Conservation (phyloP, 768 basidiomycete species). For the Podaxis sp. region DNA sequence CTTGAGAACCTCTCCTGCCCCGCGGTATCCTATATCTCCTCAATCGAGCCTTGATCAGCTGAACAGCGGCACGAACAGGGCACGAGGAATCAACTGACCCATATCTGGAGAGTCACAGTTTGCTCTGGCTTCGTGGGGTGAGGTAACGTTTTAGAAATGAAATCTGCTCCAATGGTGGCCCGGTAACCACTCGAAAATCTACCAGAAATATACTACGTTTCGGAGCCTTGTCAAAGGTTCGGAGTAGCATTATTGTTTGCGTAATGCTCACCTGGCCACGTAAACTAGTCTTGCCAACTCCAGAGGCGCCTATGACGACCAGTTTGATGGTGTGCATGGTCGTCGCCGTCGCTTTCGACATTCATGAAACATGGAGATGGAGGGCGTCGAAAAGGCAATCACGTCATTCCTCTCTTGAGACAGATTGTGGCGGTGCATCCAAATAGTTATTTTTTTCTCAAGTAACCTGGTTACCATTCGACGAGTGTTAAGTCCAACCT, state of each 20-base stretch:
- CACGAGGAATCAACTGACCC: slow-evolving; percentile 32
- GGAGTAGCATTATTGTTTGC: not conserved
- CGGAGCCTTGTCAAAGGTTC: not conserved
- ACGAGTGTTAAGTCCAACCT: too few species aligned
- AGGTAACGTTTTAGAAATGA: slow-evolving; percentile 72
- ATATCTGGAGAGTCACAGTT: slow-evolving; percentile 65
- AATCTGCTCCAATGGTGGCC: slow-evolving; percentile 89
- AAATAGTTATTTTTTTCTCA: too few species aligned
- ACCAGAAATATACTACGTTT: slow-evolving; percentile 68
- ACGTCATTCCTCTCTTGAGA: not conserved
- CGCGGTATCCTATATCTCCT: slow-evolving; percentile 64
- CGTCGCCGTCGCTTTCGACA: slow-evolving; percentile 19
- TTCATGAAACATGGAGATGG: slow-evolving; percentile 16
- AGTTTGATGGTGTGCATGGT: slow-evolving; percentile 76
- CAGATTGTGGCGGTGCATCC: slow-evolving; percentile 13
- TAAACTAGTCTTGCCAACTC: slow-evolving; percentile 84
- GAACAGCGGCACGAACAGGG: slow-evolving; percentile 1
- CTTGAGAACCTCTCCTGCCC: slow-evolving; percentile 89
- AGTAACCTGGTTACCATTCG: too few species aligned
- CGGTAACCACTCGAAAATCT: slow-evolving; percentile 76
- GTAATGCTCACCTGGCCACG: slow-evolving; percentile 62
- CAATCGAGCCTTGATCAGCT: not conserved
- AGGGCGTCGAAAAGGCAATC: not conserved
- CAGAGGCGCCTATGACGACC: slow-evolving; percentile 78
- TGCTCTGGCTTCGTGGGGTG: slow-evolving; percentile 57